These are phyloP conservation scores for Xylaria sp. DNA, from an alignment of 2,329 filamentous ascomycete genomes.

Conservation along the genomic window DNA sequence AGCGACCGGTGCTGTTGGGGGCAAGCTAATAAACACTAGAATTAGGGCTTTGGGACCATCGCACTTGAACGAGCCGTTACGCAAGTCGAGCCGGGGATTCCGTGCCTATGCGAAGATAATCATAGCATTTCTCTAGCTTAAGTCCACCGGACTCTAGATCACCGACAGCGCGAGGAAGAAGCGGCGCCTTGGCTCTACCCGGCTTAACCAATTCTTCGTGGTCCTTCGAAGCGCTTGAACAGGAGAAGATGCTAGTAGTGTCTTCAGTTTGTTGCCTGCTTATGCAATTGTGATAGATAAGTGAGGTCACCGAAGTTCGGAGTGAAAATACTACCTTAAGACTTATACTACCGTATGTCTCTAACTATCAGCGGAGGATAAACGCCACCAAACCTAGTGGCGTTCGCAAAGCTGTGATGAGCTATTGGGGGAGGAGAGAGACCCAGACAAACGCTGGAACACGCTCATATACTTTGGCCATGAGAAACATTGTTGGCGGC, in stretches of 20 bases:
- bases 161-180: neutral
- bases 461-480: too few species aligned
- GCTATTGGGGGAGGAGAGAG: too few species aligned
- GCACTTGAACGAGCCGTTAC: neutral
- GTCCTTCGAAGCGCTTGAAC: neutral
- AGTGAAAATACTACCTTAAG: neutral
- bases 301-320: neutral
- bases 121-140: neutral
- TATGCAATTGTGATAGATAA: neutral
- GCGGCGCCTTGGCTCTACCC: neutral
- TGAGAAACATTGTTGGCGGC: too few species aligned
- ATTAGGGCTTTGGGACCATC: neutral
- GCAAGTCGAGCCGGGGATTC: neutral
- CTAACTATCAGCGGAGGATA: neutral
- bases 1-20: neutral
- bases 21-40: neutral
- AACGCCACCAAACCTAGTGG: too few species aligned
- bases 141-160: neutral
- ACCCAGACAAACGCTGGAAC: too few species aligned
- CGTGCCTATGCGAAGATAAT: neutral
- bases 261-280: too few species aligned
- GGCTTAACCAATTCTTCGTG: neutral
- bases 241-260: too few species aligned
- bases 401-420: too few species aligned
- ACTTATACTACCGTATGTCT: neutral